Percentiles rank a stretch among this genome's conserved stretches.
phyloP scores from a whole-genome alignment of 306 rosid species.

The Castanospermum australe region DNA sequence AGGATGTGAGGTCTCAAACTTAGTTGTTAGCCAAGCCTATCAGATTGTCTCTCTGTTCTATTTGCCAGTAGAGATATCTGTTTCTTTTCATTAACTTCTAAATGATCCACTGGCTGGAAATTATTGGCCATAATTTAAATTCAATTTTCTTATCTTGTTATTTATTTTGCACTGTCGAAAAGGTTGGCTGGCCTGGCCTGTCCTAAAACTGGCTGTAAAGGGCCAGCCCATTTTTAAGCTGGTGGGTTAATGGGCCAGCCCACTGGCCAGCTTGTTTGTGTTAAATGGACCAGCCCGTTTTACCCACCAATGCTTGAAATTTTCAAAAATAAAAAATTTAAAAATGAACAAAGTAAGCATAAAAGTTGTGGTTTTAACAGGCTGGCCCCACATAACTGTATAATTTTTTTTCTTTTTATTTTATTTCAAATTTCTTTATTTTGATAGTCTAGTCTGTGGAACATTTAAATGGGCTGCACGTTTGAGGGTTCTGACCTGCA shows the following conservation, averaged over 20 bases:
- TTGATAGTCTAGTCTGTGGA: not conserved
- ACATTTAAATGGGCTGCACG: not conserved
- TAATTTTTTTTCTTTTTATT: not conserved
- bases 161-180: not conserved
- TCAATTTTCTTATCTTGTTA: not conserved
- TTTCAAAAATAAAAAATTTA: not conserved
- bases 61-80: not conserved
- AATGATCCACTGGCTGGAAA: not conserved
- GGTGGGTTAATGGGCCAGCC: too few relatives aligned
- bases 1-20: conserved; percentile 49
- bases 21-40: conserved; percentile 23
- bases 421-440: not conserved
- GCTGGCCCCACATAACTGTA: not conserved
- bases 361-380: not conserved
- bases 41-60: not conserved
- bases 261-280: too few relatives aligned
- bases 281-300: not conserved
- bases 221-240: not conserved
- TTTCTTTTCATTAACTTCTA: not conserved
- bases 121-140: not conserved
- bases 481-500: too few relatives aligned
- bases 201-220: too few relatives aligned
- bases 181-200: not conserved
- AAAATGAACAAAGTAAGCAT: not conserved
- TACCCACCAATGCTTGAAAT: not conserved